A percentile compares a stretch with the other conserved stretches of the same genome.
Conservation (phyloP, 495 filamentous ascomycete genomes). For the Hypoxylon cercidicola region DNA sequence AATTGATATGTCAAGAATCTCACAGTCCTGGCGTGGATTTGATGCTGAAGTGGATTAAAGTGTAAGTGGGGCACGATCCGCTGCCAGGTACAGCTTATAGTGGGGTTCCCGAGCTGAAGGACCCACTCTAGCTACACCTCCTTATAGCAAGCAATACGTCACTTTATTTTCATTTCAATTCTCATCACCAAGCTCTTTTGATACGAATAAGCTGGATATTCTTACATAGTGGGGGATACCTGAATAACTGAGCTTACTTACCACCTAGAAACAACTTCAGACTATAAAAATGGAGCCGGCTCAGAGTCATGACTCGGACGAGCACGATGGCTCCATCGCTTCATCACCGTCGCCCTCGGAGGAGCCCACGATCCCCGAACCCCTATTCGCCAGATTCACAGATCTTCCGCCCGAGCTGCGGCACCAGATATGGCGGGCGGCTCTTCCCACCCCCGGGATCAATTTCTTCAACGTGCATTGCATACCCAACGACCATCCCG, state of each 20-base stretch:
- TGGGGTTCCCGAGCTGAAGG: neutral
- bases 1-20: neutral
- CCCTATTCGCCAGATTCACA: slow-evolving; percentile 30
- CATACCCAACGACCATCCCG: slow-evolving; percentile 41
- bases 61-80: too few relatives aligned
- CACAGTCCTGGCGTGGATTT: neutral
- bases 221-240: too few relatives aligned
- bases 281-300: neutral
- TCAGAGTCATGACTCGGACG: neutral
- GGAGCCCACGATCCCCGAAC: neutral
- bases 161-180: too few relatives aligned
- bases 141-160: too few relatives aligned
- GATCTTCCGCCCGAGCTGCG: slow-evolving; percentile 50
- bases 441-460: slow-evolving; percentile 36
- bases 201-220: too few relatives aligned
- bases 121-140: neutral
- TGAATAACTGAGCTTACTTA: neutral
- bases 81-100: slow-evolving; percentile 5
- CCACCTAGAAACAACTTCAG: neutral
- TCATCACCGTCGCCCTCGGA: slow-evolving; percentile 4
- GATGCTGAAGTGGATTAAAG: too few relatives aligned
- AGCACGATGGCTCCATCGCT: neutral
- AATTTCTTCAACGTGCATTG: slow-evolving; percentile 49
- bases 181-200: too few relatives aligned
- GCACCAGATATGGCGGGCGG: slow-evolving; percentile 45